Evolutionary conservation across 805 yeast genomes (phyloP).

Genomic region (Nakazawaea anatomiae): DNA sequence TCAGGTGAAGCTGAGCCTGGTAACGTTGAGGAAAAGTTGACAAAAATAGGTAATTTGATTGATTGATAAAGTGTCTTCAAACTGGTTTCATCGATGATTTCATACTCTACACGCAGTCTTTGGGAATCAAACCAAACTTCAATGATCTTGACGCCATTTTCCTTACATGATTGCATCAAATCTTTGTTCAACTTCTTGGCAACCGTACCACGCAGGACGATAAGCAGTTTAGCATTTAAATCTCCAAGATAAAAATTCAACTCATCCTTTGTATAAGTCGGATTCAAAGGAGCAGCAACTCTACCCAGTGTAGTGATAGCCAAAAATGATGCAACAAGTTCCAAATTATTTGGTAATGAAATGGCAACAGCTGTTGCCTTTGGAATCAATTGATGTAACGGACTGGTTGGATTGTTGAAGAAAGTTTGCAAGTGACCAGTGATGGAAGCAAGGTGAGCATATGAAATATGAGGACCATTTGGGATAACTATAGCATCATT

Average conservation of each 20-base stretch:
- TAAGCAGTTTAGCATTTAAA: slow-evolving; percentile 47
- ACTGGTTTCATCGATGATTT: slow-evolving; percentile 14
- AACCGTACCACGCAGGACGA: slow-evolving; percentile 50
- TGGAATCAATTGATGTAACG: slow-evolving; percentile 26
- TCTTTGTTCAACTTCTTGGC: slow-evolving; percentile 22
- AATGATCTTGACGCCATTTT: slow-evolving; percentile 40
- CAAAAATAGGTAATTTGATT: slow-evolving; percentile 20
- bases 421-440: slow-evolving; percentile 45
- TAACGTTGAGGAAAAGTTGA: slow-evolving; percentile 22
- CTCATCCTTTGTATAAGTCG: slow-evolving; percentile 54
- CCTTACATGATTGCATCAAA: slow-evolving; percentile 44
- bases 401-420: slow-evolving; percentile 34
- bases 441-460: slow-evolving; percentile 35
- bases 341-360: slow-evolving; percentile 55
- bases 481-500: slow-evolving; percentile 41
- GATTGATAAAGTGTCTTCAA: slow-evolving; percentile 18
- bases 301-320: slow-evolving; percentile 50
- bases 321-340: slow-evolving; percentile 49
- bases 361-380: slow-evolving; percentile 50
- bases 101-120: slow-evolving; percentile 37
- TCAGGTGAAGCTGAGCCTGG: slow-evolving; percentile 40
- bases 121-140: slow-evolving; percentile 43
- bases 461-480: slow-evolving; percentile 38
- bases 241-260: slow-evolving; percentile 62
- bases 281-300: slow-evolving; percentile 66